Evolutionary conservation across 192 early-diverging fungal species (phyloP).

Genomic region (Backusella mclennaniae): DNA sequence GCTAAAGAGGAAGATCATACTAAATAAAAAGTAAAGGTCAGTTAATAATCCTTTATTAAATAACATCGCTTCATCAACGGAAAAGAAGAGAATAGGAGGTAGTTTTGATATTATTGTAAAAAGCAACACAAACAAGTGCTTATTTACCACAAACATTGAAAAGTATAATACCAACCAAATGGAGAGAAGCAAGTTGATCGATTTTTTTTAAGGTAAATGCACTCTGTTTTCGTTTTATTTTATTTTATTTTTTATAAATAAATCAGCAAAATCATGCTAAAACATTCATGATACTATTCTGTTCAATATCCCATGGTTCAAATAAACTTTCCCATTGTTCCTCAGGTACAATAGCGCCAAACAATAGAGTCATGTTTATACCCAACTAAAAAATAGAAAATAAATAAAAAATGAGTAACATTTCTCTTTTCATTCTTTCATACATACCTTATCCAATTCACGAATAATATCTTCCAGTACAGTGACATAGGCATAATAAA

Average conservation of each 20-base stretch:
- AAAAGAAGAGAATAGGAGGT: too few species aligned
- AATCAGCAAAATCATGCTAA: background rate
- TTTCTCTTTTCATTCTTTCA: background rate
- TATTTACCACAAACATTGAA: too few species aligned
- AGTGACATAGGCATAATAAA: constrained; percentile 76
- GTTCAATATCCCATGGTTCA: constrained; percentile 15
- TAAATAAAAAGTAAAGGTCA: too few species aligned
- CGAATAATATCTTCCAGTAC: constrained; percentile 76
- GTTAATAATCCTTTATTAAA: too few species aligned
- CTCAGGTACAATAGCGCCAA: constrained; percentile 32
- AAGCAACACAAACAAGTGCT: too few species aligned
- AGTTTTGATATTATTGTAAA: too few species aligned
- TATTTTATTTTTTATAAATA: background rate
- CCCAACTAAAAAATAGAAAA: constrained; percentile 22
- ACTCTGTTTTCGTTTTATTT: background rate
- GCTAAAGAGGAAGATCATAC: too few species aligned
- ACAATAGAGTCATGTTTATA: constrained; percentile 32
- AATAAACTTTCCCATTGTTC: constrained; percentile 35
- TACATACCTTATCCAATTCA: constrained; percentile 59
- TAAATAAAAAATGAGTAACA: background rate
- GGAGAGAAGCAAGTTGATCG: too few species aligned
- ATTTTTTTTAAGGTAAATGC: background rate
- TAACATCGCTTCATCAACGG: too few species aligned
- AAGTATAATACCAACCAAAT: too few species aligned
- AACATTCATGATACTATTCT: background rate